Evolutionary conservation across 805 yeast genomes (phyloP).

Genomic region (Candida broadrunensis): DNA sequence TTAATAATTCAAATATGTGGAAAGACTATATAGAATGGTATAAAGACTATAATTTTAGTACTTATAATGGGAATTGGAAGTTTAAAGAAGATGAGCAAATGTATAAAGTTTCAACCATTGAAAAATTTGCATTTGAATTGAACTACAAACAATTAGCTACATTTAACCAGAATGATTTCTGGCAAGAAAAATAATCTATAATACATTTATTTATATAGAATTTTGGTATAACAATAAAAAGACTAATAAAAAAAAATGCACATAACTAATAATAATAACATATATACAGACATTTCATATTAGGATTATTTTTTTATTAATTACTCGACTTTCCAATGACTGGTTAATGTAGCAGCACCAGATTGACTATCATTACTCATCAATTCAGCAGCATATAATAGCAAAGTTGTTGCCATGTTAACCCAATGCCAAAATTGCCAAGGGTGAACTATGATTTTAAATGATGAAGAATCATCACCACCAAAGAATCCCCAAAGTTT

Average conservation of each 20-base stretch:
- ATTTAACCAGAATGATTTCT: too few species aligned
- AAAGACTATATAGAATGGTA: slow-evolving; percentile 20
- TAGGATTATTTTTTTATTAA: too few species aligned
- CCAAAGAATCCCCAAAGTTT: slow-evolving; percentile 50
- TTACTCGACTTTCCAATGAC: slow-evolving; percentile 43
- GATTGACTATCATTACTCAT: slow-evolving; percentile 35
- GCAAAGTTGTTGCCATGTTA: slow-evolving; percentile 75
- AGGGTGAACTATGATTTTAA: slow-evolving; percentile 50
- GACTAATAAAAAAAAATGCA: too few species aligned
- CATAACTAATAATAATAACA: too few species aligned
- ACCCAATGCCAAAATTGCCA: slow-evolving; percentile 98
- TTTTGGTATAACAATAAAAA: too few species aligned
- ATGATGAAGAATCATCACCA: slow-evolving; percentile 16
- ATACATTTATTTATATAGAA: too few species aligned
- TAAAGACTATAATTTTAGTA: neutral
- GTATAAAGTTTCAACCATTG: too few species aligned
- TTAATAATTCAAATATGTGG: slow-evolving; percentile 23
- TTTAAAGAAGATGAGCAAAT: neutral
- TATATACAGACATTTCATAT: too few species aligned
- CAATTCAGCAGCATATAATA: slow-evolving; percentile 79
- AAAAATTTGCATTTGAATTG: too few species aligned
- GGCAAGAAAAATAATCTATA: too few species aligned
- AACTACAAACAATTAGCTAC: too few species aligned
- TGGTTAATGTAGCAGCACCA: slow-evolving; percentile 31
- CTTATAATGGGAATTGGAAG: neutral